Evolutionary conservation across 2,329 filamentous ascomycete genomes (phyloP).

Genomic region (Colletotrichum agaves): DNA sequence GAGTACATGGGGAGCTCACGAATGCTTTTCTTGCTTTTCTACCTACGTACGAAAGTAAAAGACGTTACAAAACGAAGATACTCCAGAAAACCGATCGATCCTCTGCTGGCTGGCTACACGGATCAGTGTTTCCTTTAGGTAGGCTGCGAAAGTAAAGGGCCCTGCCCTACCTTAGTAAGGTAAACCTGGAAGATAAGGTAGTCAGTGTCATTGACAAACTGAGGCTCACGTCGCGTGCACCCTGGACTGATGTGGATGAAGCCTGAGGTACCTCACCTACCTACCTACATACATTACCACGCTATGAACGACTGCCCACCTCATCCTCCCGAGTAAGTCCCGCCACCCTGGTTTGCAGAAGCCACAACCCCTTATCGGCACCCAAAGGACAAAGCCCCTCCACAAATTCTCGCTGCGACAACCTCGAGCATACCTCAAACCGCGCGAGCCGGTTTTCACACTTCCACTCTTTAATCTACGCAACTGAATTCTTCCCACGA

Average conservation of each 20-base stretch:
- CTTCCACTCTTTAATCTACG: not conserved
- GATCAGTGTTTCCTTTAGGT: no score
- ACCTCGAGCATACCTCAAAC: conserved; percentile 10
- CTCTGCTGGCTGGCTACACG: not conserved
- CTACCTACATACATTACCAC: not conserved
- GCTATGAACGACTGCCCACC: not conserved
- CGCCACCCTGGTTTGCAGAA: conserved; percentile 20
- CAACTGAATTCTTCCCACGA: conserved; percentile 44
- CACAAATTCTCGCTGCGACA: conserved; percentile 34
- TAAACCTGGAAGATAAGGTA: no score
- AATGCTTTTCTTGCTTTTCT: not conserved
- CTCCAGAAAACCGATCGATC: not conserved
- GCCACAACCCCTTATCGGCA: conserved; percentile 35
- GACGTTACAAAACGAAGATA: not conserved
- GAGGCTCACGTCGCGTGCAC: conserved; percentile 15
- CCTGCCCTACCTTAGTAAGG: no score
- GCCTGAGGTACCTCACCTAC: not conserved
- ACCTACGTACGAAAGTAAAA: not conserved
- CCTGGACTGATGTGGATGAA: not conserved
- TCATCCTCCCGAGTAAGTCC: conserved; percentile 23
- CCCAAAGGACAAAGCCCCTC: conserved; percentile 25
- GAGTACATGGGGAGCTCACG: not conserved
- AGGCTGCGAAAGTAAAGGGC: no score
- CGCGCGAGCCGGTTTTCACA: not conserved
- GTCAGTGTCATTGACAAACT: not conserved